Percentiles rank a stretch among this genome's conserved stretches.
These are phyloP conservation scores for Apiotrichum siamense DNA, from an alignment of 1,284 basidiomycete genomes.

Conservation along the genomic window DNA sequence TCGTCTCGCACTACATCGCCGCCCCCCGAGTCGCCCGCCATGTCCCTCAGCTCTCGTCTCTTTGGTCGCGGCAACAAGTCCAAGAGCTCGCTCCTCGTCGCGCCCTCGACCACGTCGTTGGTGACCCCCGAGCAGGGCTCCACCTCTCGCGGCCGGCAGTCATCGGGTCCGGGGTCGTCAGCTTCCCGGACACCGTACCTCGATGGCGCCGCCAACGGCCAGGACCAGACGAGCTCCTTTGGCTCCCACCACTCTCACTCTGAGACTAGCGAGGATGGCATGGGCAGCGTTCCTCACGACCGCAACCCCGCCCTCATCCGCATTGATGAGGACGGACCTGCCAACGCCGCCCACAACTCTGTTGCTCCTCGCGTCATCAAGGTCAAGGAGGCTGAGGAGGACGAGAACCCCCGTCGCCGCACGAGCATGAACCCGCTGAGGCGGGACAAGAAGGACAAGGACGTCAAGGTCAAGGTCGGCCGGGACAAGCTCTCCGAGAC, in stretches of 20 bases:
- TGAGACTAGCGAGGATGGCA: slow-evolving; percentile 13
- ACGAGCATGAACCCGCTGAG: neutral
- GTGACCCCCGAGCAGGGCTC: slow-evolving; percentile 1
- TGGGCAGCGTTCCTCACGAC: slow-evolving; percentile 4
- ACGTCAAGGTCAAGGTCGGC: neutral
- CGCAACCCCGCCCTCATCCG: slow-evolving; percentile 12
- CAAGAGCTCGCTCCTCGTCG: slow-evolving; percentile 6
- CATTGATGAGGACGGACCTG: slow-evolving; percentile 19
- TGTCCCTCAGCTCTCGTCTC: slow-evolving; percentile 7
- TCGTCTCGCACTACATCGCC: slow-evolving; percentile 9
- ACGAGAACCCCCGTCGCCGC: neutral
- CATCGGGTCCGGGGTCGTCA: slow-evolving; percentile 3
- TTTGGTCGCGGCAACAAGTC: slow-evolving; percentile 13
- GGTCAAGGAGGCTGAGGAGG: neutral
- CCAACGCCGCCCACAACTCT: neutral
- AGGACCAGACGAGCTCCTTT: slow-evolving; percentile 4
- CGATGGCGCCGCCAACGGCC: neutral
- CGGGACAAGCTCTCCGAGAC: neutral
- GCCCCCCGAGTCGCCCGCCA: neutral
- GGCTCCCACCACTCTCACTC: slow-evolving; percentile 15
- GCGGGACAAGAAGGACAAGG: neutral
- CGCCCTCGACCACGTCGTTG: slow-evolving; percentile 7
- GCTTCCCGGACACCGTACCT: slow-evolving; percentile 1
- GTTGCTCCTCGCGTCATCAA: neutral
- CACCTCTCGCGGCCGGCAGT: neutral